These are phyloP conservation scores for Ophiocordyceps robertsii DNA, from an alignment of 2,329 filamentous ascomycete species.

Conservation along the genomic window DNA sequence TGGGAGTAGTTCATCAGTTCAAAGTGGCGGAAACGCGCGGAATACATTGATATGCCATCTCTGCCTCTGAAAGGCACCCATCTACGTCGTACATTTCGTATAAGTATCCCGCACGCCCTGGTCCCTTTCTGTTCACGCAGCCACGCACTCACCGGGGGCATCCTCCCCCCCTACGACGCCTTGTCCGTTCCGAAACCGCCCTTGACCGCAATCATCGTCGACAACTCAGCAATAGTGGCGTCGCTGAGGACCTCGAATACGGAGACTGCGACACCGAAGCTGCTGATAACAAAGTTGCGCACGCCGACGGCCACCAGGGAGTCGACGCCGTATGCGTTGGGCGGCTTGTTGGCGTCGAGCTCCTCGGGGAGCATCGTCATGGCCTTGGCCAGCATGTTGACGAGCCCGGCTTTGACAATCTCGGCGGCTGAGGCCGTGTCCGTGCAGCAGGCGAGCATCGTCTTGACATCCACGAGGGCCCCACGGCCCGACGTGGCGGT, in stretches of 20 bases:
- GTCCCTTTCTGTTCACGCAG: too few species aligned
- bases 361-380: constrained; percentile 31
- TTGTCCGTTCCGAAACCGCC: constrained; percentile 13
- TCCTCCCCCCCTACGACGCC: neutral
- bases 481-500: constrained; percentile 5
- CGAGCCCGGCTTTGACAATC: constrained; percentile 22
- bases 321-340: constrained; percentile 36
- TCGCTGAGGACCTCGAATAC: constrained; percentile 35
- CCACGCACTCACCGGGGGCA: too few species aligned
- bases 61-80: too few species aligned
- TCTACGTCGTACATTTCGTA: too few species aligned
- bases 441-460: constrained; percentile 16
- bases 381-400: constrained; percentile 26
- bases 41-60: too few species aligned
- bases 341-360: constrained; percentile 25
- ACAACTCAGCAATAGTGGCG: constrained; percentile 23
- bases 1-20: too few species aligned
- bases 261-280: constrained; percentile 28
- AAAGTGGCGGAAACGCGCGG: too few species aligned
- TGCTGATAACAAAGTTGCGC: constrained; percentile 34
- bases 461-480: constrained; percentile 14
- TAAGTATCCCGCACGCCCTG: too few species aligned
- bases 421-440: constrained; percentile 14
- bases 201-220: constrained; percentile 19
- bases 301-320: constrained; percentile 38